Evolutionary conservation across 192 early-diverging fungal species (phyloP), one percentile per base, ranked within the genome.

Genomic region (Phlyctochytrium planicorne): DNA sequence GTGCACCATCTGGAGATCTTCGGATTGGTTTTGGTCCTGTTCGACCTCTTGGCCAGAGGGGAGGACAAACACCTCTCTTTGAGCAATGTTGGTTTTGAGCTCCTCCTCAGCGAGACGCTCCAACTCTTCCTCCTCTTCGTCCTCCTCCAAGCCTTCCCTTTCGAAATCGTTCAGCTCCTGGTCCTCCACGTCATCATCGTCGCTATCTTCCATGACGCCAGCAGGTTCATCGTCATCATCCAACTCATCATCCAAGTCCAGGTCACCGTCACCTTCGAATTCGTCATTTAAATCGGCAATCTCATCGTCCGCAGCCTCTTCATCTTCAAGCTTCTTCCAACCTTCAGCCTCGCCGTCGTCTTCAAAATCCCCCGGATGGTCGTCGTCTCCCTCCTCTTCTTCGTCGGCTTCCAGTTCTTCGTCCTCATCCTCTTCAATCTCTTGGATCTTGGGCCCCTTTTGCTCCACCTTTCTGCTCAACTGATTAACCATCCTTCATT

Each of bases 1-100:
- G 50, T 91, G 88, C 52, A 97, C 88, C 24, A 90, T 73, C 24
- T 83, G 67, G 53, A 95, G 70, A 71, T 97, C 91, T 36, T 84
- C 82, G 24, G 77, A 52, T 47, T 82, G 80, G 37, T 85, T 79
- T 14, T 88, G 84, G 59, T 89, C 86, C 62, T 81, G 85, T 30
- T 90, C 85, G 16, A 90, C 80, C 29, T 73, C 77, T 65, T 84
- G 69, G 30, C 75, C 74, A 2, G 88, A 84, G 3, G 94, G 87
- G 29, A 91, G 79, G 52, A 78, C 84, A 40, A 90, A 87, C 60
- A 83, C 84, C 14, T 83, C 89, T 1, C 78, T 83, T 50, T 90
- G 84, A 23, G 79, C 86, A 47, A 91, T 91, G 80, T 93, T 92
- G 56, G 84, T 87, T 67, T 91, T 82, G 65, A 93, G 62, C 61